Base-by-base conservation (phyloP, 2,329 filamentous ascomycete species). In the Diaporthe citriasiana region DNA sequence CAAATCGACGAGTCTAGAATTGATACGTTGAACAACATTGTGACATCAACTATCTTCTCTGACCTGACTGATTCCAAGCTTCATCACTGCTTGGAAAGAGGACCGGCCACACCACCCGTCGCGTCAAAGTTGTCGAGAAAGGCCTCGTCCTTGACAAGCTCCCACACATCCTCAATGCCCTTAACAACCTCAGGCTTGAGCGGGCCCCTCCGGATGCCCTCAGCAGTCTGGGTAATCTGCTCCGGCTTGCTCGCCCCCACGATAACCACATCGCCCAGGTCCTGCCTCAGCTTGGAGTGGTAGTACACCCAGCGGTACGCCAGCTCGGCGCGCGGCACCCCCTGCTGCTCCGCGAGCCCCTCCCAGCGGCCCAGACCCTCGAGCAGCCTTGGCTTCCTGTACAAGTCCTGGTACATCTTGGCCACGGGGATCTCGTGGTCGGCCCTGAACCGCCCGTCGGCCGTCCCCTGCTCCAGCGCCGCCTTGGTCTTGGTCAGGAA, bases 101-200 rank as follows among this genome's bases (percentile, higher is more conserved):
- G 3, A 33, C 1, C 42, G 22, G 27, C 9, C 4, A 8, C n/a
- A 1, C 69, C 69, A 13, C n/a, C n/a, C 10, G 47, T 1, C 25
- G 56, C 70, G 6, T 69, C 40, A 47, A 50, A 73, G 15, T 59
- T 70, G 50, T 73, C 40, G 15, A 35, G 7, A 25, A 59, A 42
- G 1, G 89, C 87, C 2, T 83, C 81, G 6, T 38, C 76, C 85
- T 95, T 95, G 17, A 89, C 85, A n/a, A 93, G 85, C 78, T 87
- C 76, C 95, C 95, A 97, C 4, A 93, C 94, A 82, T 94, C 85
- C 78, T 97, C 94, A 73, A 97, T 84, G 17, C 88, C 89, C 78
- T 91, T 83, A 10, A 95, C 86, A 19, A 95, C 90, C 55, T 94
- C 93, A 6, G 93, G 89, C 0, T 93, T 93, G 72, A 96, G 81